phyloP scores from a whole-genome alignment of 140 eudicot species.

The Flaveria floridana region DNA sequence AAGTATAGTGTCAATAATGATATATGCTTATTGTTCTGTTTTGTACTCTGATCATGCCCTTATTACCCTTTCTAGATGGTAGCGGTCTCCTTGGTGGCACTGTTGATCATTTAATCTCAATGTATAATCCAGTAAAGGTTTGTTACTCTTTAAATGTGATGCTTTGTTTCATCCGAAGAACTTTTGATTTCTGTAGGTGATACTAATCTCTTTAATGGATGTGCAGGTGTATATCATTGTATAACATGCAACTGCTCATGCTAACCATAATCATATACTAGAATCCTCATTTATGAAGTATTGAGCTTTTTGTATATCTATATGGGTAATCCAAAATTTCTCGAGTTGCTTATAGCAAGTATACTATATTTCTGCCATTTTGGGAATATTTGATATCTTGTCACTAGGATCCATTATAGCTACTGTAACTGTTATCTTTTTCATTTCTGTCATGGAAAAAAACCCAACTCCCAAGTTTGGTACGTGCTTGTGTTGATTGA shows the following conservation, averaged over 20 bases:
- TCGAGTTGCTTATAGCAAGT: neutral
- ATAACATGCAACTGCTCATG: neutral
- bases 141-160: slow-evolving; percentile 55
- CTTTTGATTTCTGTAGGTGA: slow-evolving; percentile 61
- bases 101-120: too few relatives aligned
- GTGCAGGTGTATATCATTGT: slow-evolving; percentile 3
- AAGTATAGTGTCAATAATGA: too few relatives aligned
- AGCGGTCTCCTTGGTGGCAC: too few relatives aligned
- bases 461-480: neutral
- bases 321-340: too few relatives aligned
- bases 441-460: slow-evolving; percentile 33
- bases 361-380: neutral
- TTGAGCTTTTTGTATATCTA: neutral
- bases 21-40: too few relatives aligned
- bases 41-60: too few relatives aligned
- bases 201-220: slow-evolving; percentile 18
- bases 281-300: neutral
- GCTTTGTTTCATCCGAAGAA: slow-evolving; percentile 72
- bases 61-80: too few relatives aligned
- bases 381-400: neutral
- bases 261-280: neutral
- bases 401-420: neutral
- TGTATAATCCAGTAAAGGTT: too few relatives aligned
- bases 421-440: slow-evolving; percentile 16
- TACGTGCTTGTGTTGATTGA: neutral